These are phyloP conservation scores for Penicillium samsonianum DNA, from an alignment of 495 filamentous ascomycete species.

Conservation along the genomic window DNA sequence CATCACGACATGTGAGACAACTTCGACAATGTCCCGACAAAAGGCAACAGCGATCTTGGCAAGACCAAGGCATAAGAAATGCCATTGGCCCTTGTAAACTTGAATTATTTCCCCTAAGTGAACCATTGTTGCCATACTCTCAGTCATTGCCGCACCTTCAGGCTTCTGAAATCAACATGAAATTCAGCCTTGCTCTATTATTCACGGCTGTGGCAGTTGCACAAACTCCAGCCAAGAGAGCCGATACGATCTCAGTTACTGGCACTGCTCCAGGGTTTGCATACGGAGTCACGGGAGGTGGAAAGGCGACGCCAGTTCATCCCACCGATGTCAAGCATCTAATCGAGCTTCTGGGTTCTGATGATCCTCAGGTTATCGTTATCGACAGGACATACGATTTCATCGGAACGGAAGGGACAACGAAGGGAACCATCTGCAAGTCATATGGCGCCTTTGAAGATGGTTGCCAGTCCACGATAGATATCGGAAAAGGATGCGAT, in stretches of 20 bases:
- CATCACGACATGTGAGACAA: background rate
- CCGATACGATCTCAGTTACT: background rate
- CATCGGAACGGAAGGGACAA: constrained; percentile 37
- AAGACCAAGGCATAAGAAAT: background rate
- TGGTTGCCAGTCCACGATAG: background rate
- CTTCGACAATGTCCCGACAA: background rate
- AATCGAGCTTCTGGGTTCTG: constrained; percentile 25
- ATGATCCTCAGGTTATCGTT: constrained; percentile 42
- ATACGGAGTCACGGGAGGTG: background rate
- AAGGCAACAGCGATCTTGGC: background rate
- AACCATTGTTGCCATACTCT: background rate
- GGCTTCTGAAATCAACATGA: background rate
- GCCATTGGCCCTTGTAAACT: background rate
- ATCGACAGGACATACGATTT: constrained; percentile 42
- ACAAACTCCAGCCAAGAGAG: background rate
- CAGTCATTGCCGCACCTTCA: background rate
- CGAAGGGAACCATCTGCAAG: constrained; percentile 17
- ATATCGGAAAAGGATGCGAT: constrained; percentile 14
- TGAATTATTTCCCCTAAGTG: background rate
- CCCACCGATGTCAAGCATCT: background rate
- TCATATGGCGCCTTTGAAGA: constrained; percentile 5
- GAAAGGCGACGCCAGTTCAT: background rate
- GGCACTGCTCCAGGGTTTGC: background rate
- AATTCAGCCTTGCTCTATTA: background rate
- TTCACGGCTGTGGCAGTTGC: background rate